Evolutionary conservation across 352 stramenopile genomes (phyloP).

Genomic region (Globisporangium alternatum): DNA sequence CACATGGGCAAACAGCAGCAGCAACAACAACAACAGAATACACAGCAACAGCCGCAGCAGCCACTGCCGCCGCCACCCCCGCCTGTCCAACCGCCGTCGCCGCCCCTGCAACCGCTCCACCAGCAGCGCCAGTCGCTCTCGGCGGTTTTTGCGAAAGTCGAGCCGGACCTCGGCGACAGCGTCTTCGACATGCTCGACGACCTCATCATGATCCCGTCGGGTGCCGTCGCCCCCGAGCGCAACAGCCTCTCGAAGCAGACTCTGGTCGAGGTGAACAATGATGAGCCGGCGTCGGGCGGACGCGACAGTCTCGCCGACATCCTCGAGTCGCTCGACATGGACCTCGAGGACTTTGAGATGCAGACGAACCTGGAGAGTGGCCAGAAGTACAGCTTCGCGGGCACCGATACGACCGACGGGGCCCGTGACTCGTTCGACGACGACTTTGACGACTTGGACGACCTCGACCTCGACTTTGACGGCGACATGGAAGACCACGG

Average conservation of each 20-base stretch:
- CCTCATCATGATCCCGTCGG: slow-evolving; percentile 78
- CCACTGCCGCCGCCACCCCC: slow-evolving; percentile 2
- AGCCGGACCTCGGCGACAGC: slow-evolving; percentile 80
- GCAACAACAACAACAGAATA: slow-evolving; percentile 13
- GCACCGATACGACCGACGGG: slow-evolving; percentile 33
- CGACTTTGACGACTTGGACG: slow-evolving; percentile 45
- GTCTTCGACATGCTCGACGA: slow-evolving; percentile 88
- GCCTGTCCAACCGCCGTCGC: slow-evolving; percentile 1
- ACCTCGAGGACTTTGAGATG: slow-evolving; percentile 70
- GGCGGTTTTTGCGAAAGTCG: slow-evolving; percentile 60
- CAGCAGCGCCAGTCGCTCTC: slow-evolving; percentile 47
- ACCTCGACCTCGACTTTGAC: slow-evolving; percentile 41
- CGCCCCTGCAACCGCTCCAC: slow-evolving; percentile 25
- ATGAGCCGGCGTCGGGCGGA: slow-evolving; percentile 25
- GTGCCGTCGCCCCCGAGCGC: slow-evolving; percentile 48
- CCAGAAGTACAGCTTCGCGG: slow-evolving; percentile 36
- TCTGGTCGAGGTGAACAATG: slow-evolving; percentile 28
- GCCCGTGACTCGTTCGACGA: slow-evolving; percentile 63
- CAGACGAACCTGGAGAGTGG: slow-evolving; percentile 18
- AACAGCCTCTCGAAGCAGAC: slow-evolving; percentile 57
- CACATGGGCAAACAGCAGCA: slow-evolving; percentile 41
- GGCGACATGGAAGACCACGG: slow-evolving; percentile 59
- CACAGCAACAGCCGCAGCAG: slow-evolving; percentile 1
- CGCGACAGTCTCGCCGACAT: slow-evolving; percentile 81
- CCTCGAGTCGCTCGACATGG: slow-evolving; percentile 82